A percentile compares a stretch with the other conserved stretches of the same genome.
phyloP scores from a whole-genome alignment of 2,329 filamentous ascomycete genomes.

The Zymoseptoria crescenta region DNA sequence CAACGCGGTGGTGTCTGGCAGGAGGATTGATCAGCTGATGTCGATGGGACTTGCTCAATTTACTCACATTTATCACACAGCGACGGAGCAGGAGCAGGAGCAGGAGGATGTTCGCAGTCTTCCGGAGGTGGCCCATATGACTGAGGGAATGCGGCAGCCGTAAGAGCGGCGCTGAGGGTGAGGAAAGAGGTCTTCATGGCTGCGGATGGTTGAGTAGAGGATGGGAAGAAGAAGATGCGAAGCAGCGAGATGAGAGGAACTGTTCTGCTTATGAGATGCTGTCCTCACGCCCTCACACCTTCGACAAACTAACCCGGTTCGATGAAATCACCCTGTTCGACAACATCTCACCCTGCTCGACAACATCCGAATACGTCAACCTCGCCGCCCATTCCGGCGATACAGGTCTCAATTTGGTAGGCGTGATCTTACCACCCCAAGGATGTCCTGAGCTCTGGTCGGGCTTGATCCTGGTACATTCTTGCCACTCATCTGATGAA shows the following conservation, averaged over 20 bases:
- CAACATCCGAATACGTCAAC: neutral
- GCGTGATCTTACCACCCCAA: neutral
- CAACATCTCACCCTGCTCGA: neutral
- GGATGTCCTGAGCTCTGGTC: neutral
- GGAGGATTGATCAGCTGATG: neutral
- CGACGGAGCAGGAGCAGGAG: slow-evolving; percentile 30
- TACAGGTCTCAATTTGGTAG: neutral
- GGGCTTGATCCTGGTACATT: neutral
- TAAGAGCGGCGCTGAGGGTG: slow-evolving; percentile 7
- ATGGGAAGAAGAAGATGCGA: neutral
- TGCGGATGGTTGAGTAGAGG: neutral
- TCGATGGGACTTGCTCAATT: neutral
- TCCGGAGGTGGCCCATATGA: neutral
- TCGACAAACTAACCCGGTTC: neutral
- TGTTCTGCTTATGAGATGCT: neutral
- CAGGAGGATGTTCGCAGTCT: slow-evolving; percentile 33
- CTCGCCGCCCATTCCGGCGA: neutral
- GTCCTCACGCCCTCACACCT: neutral
- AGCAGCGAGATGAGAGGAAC: neutral
- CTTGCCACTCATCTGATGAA: neutral
- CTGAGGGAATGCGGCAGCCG: slow-evolving; percentile 28
- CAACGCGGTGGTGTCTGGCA: slow-evolving; percentile 45
- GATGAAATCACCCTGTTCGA: neutral
- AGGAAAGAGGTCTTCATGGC: slow-evolving; percentile 9
- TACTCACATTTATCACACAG: slow-evolving; percentile 53